phyloP scores from a whole-genome alignment of 1,284 basidiomycete species.

The Trichosporon ovoides region DNA sequence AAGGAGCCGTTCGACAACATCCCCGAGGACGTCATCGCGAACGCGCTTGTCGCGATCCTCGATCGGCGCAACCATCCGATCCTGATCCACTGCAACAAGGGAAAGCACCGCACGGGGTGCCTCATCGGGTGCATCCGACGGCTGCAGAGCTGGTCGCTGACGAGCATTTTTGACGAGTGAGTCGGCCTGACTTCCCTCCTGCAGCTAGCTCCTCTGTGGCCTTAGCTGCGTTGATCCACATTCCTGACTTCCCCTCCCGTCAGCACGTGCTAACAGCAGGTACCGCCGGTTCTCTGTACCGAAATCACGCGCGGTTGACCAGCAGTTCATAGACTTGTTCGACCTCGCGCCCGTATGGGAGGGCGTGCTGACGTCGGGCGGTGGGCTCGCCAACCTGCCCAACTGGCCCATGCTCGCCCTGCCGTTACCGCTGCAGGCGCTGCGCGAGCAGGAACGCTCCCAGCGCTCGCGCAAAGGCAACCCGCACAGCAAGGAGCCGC shows the following conservation, averaged over 20 bases:
- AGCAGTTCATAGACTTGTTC: conserved; percentile 56
- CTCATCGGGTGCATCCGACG: conserved; percentile 55
- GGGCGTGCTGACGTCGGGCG: conserved; percentile 28
- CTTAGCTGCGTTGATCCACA: not conserved
- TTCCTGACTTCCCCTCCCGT: not conserved
- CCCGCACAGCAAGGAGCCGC: not conserved
- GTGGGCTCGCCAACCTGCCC: conserved; percentile 38
- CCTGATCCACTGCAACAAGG: conserved; percentile 58
- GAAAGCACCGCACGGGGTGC: conserved; percentile 57
- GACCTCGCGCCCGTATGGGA: conserved; percentile 41
- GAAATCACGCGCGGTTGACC: conserved; percentile 54
- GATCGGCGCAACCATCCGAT: conserved; percentile 56
- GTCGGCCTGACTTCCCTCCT: not conserved
- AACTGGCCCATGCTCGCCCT: conserved; percentile 39
- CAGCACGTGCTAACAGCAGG: conserved; percentile 13
- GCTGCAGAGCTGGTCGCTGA: conserved; percentile 54
- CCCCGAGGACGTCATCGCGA: conserved; percentile 54
- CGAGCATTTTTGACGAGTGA: conserved; percentile 55
- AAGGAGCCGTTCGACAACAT: conserved; percentile 54
- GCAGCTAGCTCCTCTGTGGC: not conserved
- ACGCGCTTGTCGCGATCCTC: conserved; percentile 54
- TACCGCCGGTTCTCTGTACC: conserved; percentile 53
- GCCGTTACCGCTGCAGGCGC: conserved; percentile 18
- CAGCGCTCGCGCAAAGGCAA: conserved; percentile 8
- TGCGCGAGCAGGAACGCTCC: conserved; percentile 13